Conservation (phyloP, 164 flowering plant species). For the Hamamelis virginiana region DNA sequence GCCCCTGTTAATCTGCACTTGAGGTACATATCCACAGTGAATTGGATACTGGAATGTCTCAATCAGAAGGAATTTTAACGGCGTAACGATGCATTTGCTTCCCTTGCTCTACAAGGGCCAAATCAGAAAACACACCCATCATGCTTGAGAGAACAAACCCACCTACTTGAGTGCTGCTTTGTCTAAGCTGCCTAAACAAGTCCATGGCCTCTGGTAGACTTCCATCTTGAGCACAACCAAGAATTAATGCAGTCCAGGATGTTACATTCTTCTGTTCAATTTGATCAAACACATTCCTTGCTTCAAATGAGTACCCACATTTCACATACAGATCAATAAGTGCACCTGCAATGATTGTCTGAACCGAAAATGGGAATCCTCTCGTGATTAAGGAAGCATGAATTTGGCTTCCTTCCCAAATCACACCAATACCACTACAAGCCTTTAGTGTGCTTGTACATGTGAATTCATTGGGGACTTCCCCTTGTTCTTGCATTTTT, state of each 20-base stretch:
- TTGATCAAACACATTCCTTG: slow-evolving; percentile 46
- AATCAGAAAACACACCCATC: slow-evolving; percentile 73
- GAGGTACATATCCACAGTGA: slow-evolving; percentile 81
- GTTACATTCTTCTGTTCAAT: slow-evolving; percentile 45
- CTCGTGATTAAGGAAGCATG: slow-evolving; percentile 53
- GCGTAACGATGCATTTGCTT: slow-evolving; percentile 69
- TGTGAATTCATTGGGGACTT: slow-evolving; percentile 68
- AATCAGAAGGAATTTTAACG: slow-evolving; percentile 49
- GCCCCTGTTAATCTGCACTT: slow-evolving; percentile 70
- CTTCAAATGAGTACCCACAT: slow-evolving; percentile 42
- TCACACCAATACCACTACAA: slow-evolving; percentile 46
- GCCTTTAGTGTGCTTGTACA: slow-evolving; percentile 64
- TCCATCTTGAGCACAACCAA: slow-evolving; percentile 72
- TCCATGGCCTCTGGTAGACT: slow-evolving; percentile 45
- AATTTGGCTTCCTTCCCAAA: slow-evolving; percentile 51
- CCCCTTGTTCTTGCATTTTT: slow-evolving; percentile 48
- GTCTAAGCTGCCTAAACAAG: slow-evolving; percentile 52
- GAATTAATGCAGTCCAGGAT: slow-evolving; percentile 70
- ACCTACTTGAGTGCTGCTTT: slow-evolving; percentile 42
- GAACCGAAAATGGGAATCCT: slow-evolving; percentile 36
- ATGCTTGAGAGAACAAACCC: slow-evolving; percentile 66
- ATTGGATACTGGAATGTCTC: slow-evolving; percentile 62
- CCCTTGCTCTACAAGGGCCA: slow-evolving; percentile 72
- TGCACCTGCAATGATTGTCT: slow-evolving; percentile 49
- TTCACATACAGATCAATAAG: slow-evolving; percentile 77